Evolutionary conservation across 352 stramenopile species (phyloP), one percentile per base, ranked within the genome.

Genomic region (Phytophthora nicotianae): DNA sequence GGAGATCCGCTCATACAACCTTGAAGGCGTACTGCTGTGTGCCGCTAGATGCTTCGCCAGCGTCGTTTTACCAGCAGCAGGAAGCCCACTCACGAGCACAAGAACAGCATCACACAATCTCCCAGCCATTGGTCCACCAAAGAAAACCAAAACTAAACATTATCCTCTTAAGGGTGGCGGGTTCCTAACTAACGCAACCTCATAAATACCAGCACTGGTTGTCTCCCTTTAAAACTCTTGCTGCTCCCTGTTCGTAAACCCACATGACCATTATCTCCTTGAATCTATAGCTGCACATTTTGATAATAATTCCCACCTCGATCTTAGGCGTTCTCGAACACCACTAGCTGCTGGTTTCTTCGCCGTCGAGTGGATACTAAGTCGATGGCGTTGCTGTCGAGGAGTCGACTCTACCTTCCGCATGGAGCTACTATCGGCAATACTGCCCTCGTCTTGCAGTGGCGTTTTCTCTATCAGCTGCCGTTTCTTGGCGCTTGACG

Each of bases 31-130:
- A 16, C 0, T 58, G 16, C 23, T 3, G 5, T 9, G 58, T 11
- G 35, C 53, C 9, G 66, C 53, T 23, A 86, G 56, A 13, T 51
- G 24, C 35, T 68, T 71, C n/a, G 50, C 76, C 7, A 93, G 68
- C 37, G 74, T 88, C 47, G 81, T 88, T 69, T 93, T 93, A 13
- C 84, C 80, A 17, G 84, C 80, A 14, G 76, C 84, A 11, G 84
- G 84, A 24, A 93, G 69, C 2, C 84, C 84, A 51, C 79, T 89
- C 7, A 91, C 54, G 13, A 90, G 57, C 43, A 91, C 56, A 43
- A 92, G 60, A 61, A 75, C 52, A 6, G 57, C 16, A 40, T 47
- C 40, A 58, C 38, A 37, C 16, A 23, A 52, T 10, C 27, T 71
- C 17, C 6, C 52, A 64, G n/a, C 40, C 68, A 73, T 71, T 26